Base-by-base conservation (phyloP, 805 yeast species). In the Ogataea nitratoaversa region DNA sequence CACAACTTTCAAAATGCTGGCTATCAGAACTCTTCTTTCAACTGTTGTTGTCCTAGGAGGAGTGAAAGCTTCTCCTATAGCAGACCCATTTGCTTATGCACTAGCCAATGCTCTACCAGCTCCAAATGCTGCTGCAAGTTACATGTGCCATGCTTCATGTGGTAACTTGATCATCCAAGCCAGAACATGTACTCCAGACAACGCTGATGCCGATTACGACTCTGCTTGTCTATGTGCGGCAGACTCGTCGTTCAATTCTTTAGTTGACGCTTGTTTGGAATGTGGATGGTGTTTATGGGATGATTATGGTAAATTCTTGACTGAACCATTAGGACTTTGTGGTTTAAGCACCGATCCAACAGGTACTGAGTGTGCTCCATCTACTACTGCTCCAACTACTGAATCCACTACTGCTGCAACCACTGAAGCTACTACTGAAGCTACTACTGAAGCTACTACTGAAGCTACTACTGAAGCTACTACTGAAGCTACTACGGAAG, bases 221-320 rank as follows among this genome's bases (percentile, higher is more conserved):
- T 28, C 42, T 22, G 37, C 47, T 9, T 62, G 68, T 51, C 49
- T 65, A 18, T 65, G 70, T 60, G 31, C 47, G 11, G 33, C 41
- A 0, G 65, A 36, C 19, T 40, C 63, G 20, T 24, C 39, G 2
- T 65, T 65, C 54, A 18, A 50, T 41, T 12, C 29, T 16, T 46
- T 51, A 18, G 57, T 62, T 43, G 41, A 44, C 7, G 42, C 46
- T 9, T 65, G 70, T 54, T 53, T 65, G 49, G 60, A 49, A 27
- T 65, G 70, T 61, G 69, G 68, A 32, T 63, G 69, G 65, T 61
- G 66, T 34, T 45, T 64, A 47, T 64, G 67, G 67, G 42, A 43
- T 35, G 60, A 63, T 48, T 64, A 64, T 44, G 62, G 66, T 28
- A 42, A 48, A 1, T 63, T 48, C 49, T 53, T 63, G 30, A 38